Evolutionary conservation across 208 protist genomes (phyloP), one percentile per base, ranked within the genome.

Genomic region (Acanthamoeba triangularis): DNA sequence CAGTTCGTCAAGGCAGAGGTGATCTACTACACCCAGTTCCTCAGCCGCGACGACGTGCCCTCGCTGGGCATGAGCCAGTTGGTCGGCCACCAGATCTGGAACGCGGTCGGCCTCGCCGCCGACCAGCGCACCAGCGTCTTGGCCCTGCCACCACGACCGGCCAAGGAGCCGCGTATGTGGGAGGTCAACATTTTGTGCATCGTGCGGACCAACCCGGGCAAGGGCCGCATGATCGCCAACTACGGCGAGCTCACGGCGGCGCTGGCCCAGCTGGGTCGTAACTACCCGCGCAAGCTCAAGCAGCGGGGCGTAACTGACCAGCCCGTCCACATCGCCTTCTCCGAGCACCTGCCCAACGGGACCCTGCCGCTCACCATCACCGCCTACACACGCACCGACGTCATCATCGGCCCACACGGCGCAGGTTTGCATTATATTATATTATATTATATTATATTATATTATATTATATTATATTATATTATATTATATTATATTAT

Each of bases 1-100:
- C 5, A 16, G 76, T 18, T 20, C n/a, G 87, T 93, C 16, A 74
- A 59, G 37, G 87, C 87, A 33, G 59, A 74, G 13, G 41, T 93
- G 28, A 93, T 93, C 52, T 93, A 93, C 87, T 74, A 74, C 56
- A 69, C 49, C 47, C 52, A 59, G 35, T 14, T 74, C 14, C 41
- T 93, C 18, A 4, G 14, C 30, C 56, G 87, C 13, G 87, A 93
- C 4, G 87, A 93, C 25, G 18, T 93, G 1, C 87, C 87, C 18
- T 93, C 87, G 3, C 16, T 74, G 18, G 87, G 87, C 20, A 2
- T 93, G 37, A 72, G 33, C 37, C 52, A 52, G 59, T 6, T 72
- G 85, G 25, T 91, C 20, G 5, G 41, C 11, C 56, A 91, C n/a
- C 52, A 28, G 3, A 25, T 91, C 54, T 44, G 20, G 35, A 13